Evolutionary conservation across 2,329 filamentous ascomycete species (phyloP), one percentile per base, ranked within the genome.

Genomic region (Laburnicola sp.): DNA sequence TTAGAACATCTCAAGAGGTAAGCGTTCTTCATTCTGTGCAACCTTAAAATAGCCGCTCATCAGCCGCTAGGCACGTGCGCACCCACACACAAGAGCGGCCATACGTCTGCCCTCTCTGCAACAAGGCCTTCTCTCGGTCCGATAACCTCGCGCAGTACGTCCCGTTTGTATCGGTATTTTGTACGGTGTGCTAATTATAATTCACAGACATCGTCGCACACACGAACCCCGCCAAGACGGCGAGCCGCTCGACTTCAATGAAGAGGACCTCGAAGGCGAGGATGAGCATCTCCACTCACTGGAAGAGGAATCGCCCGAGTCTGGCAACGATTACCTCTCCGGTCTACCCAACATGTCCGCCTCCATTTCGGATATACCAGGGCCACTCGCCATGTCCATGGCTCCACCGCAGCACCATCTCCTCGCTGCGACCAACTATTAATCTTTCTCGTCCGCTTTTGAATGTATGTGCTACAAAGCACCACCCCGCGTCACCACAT

Each of bases 71-170:
- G 82, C 94, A 99, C 79, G 94, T 99, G 75, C 89, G 94, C 78
- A 99, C 94, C 69, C 94, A 99, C 82, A 99, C 94, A 50, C 94
- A 99, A 82, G 94, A 99, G 81, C 90, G 93, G 78, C 94, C 94
- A 65, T 99, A 99, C 77, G 87, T 95, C 72, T 99, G 94, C 84
- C 89, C 89, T 64, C 87, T 96, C 75, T 99, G 94, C 85, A 96
- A 89, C 82, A 97, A 97, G 82, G 93, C 93, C 61, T 99, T 99
- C 76, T 97, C 94, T 53, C 84, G 94, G 77, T 97, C 93, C 69
- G 94, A 99, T 80, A 99, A 99, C 75, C 88, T 99, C 76, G 94
- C 94, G 75, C 94, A 99, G 89, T 96, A 91, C 75, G 82, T 64
- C 41, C 25, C 37, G 40, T 39, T 48, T 37, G 7, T 47, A 39